Evolutionary conservation across 1,284 basidiomycete genomes (phyloP), one percentile per base, ranked within the genome.

Genomic region (Ustilago xerochloae): DNA sequence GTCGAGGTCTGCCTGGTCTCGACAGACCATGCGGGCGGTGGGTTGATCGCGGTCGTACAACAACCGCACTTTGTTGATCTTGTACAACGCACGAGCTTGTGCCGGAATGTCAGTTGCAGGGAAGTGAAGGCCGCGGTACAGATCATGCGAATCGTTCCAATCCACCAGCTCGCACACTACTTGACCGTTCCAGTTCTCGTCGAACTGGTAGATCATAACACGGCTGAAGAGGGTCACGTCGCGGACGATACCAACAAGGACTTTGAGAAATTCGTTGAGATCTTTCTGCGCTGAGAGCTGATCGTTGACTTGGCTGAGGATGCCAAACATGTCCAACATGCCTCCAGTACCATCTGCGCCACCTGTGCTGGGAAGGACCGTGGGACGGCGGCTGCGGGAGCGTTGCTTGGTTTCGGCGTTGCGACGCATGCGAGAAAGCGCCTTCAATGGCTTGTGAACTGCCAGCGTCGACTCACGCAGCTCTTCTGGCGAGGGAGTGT

Each of bases 191-290:
- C 84, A 87, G 18, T 83, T 70, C 75, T 91, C 90, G 82, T 91
- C 90, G 78, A 91, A 91, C 84, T 93, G 92, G 81, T 94, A 94
- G n/a, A 93, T 87, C 84, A 95, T 86, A n/a, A 93, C 91, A 9
- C 93, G 88, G 29, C 77, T 76, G 62, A 81, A 81, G 39, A 61
- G 51, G 7, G 78, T 77, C 63, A 94, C 81, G 79, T 94, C 92
- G 83, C 92, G 91, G 67, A 94, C 88, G 22, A 94, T 88, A 4
- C 92, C 92, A 7, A 92, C 92, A 0, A 90, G 89, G 51, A 93
- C 88, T 60, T 93, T 91, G 81, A 94, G 85, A 82, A 93, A 93
- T 16, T 86, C 86, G 8, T 91, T 89, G 53, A 94, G 84, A 74
- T 93, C 90, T 0, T 88, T 86, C 2, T 92, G 90, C 4, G 88